Evolutionary conservation across 306 rosid species (phyloP), one percentile per base, ranked within the genome.

Genomic region (Cotoneaster glaucophyllus): DNA sequence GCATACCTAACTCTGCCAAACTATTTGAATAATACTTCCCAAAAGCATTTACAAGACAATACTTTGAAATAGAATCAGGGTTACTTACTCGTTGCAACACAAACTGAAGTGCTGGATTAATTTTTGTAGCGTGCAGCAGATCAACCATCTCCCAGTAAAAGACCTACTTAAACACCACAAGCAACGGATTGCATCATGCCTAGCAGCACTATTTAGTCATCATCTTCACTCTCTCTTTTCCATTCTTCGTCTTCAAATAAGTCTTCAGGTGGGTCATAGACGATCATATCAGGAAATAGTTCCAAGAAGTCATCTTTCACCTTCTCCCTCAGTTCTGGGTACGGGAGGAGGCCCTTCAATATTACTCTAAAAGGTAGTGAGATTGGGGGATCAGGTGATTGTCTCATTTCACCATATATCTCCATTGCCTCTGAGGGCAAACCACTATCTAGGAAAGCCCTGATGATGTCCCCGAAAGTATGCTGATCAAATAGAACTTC

Each of bases 251-350:
- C 87, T n/a, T 88, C 95, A 78, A 94, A 94, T 89, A 91, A 88
- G 70, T 90, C 98, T 77, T 92, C 98, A 8, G 98, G 96, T 29
- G 95, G 95, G 82, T 94, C 98, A 24, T 94, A 94, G 66, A 94
- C 83, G 32, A 92, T 83, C 92, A 94, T 94, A 88, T 77, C 83
- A 0, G 98, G 98, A 83, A 90, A 94, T 77, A 92, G 80, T 81
- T 88, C 94, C 84, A 91, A 83, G 81, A 90, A 94, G 77, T 94
- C 93, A 59, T 87, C 88, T 76, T 89, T 94, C 57, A 94, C 86
- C 78, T 83, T 89, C 85, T 92, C 96, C 77, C 96, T 88, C 80
- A 94, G 70, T 69, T 88, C 97, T 19, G 97, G 93, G 77, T 90
- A 92, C 2, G 93, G 92, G 74, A 94, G 70, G 70, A 94, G 98